Evolutionary conservation across 768 basidiomycete species (phyloP).

Genomic region (Panaeolus papilionaceus): DNA sequence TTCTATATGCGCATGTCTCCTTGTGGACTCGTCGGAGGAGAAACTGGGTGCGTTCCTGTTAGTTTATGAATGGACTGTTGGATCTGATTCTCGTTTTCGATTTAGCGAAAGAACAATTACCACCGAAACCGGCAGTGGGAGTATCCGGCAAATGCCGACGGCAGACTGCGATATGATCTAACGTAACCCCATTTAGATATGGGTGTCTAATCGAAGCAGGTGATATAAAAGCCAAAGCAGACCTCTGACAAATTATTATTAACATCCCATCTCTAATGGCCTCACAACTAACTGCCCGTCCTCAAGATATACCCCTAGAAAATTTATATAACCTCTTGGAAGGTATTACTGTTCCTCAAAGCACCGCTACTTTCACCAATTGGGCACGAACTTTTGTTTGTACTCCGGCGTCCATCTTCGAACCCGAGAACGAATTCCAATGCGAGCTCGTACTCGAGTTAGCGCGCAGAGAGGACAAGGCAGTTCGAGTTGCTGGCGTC

Average conservation of each 20-base stretch:
- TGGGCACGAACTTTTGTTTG: constrained; percentile 88
- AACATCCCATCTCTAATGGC: constrained; percentile 39
- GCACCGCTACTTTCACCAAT: constrained; percentile 67
- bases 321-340: constrained; percentile 59
- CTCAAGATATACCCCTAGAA: constrained; percentile 47
- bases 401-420: constrained; percentile 72
- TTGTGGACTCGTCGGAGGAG: constrained; percentile 29
- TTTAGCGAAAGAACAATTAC: background rate
- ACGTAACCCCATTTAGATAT: constrained; percentile 29
- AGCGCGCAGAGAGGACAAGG: constrained; percentile 72
- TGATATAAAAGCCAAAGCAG: constrained; percentile 44
- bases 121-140: constrained; percentile 1
- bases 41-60: constrained; percentile 24
- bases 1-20: constrained; percentile 15
- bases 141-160: constrained; percentile 19
- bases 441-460: constrained; percentile 82
- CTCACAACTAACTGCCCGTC: constrained; percentile 39
- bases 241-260: constrained; percentile 25
- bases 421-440: constrained; percentile 71
- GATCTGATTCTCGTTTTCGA: constrained; percentile 1
- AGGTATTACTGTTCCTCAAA: constrained; percentile 57
- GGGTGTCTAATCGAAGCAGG: constrained; percentile 19
- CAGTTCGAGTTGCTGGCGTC: constrained; percentile 83
- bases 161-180: constrained; percentile 31
- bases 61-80: constrained; percentile 7